phyloP scores from a whole-genome alignment of 805 yeast species.

The Candida loeiensis region DNA sequence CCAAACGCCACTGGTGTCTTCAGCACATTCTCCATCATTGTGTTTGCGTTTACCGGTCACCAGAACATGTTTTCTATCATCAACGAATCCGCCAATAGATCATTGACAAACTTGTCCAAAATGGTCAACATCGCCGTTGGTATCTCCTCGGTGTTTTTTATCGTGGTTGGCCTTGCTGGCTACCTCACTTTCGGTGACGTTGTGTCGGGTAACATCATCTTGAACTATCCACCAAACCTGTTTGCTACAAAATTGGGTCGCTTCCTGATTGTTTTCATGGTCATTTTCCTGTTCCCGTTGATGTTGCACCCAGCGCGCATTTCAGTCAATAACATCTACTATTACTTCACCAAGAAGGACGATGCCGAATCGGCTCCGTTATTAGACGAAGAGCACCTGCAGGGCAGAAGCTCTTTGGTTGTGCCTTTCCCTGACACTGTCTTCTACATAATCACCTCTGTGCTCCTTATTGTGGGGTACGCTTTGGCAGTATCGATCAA shows the following conservation, averaged over 20 bases:
- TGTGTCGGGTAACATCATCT: conserved; percentile 75
- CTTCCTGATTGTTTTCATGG: conserved; percentile 74
- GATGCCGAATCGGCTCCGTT: conserved; percentile 13
- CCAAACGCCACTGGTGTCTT: conserved; percentile 50
- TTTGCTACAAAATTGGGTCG: conserved; percentile 74
- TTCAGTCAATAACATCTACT: conserved; percentile 69
- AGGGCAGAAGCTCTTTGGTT: conserved; percentile 11
- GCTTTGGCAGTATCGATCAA: conserved; percentile 59
- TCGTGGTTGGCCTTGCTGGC: conserved; percentile 75
- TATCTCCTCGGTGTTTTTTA: conserved; percentile 58
- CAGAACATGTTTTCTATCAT: conserved; percentile 90
- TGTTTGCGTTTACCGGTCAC: conserved; percentile 94
- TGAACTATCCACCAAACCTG: conserved; percentile 61
- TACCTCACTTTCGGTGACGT: conserved; percentile 82
- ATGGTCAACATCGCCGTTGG: conserved; percentile 55
- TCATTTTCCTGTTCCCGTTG: conserved; percentile 79
- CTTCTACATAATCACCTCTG: conserved; percentile 27
- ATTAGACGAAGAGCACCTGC: conserved; percentile 11
- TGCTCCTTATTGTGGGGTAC: conserved; percentile 51
- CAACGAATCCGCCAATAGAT: conserved; percentile 67
- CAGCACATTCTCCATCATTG: conserved; percentile 78
- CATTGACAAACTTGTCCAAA: conserved; percentile 42
- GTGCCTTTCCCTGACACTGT: conserved; percentile 29
- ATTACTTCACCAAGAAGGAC: conserved; percentile 34
- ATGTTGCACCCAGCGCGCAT: conserved; percentile 90